These are phyloP conservation scores for Sisymbrium altissimum DNA, from an alignment of 345 rosid species.

Conservation along the genomic window DNA sequence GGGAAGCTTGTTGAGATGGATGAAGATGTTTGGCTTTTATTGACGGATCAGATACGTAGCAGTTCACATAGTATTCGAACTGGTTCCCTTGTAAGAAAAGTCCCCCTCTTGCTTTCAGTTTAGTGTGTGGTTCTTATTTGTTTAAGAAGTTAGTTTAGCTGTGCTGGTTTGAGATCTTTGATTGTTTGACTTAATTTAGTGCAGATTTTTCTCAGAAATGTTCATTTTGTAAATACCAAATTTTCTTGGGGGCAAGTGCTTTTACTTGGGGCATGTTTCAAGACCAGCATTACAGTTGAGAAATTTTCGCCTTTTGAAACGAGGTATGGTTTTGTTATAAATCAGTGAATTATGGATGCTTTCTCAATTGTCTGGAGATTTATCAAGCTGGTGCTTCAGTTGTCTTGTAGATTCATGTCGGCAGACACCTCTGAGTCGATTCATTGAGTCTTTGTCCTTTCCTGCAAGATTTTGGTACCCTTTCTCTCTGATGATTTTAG, in stretches of 20 bases:
- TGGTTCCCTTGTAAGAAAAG: conserved; percentile 75
- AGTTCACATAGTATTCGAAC: conserved; percentile 66
- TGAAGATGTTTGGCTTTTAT: conserved; percentile 76
- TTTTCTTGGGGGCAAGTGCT: conserved; percentile 63
- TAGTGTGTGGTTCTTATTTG: not conserved
- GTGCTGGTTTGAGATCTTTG: conserved; percentile 20
- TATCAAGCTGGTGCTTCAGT: conserved; percentile 45
- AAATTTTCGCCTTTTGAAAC: conserved; percentile 76
- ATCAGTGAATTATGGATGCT: not conserved
- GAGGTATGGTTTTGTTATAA: conserved; percentile 44
- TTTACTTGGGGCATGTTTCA: conserved; percentile 78
- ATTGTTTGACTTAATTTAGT: conserved; percentile 15
- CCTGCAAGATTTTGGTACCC: conserved; percentile 78
- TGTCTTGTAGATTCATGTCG: conserved; percentile 45
- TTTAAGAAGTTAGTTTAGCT: conserved; percentile 11
- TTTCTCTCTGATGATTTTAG: conserved; percentile 8
- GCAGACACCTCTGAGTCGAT: conserved; percentile 54
- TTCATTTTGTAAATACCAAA: conserved; percentile 71
- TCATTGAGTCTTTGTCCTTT: conserved; percentile 61
- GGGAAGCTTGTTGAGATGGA: conserved; percentile 87
- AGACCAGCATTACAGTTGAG: conserved; percentile 61
- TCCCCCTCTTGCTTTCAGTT: conserved; percentile 4
- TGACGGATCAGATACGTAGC: conserved; percentile 51
- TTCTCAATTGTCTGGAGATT: not conserved
- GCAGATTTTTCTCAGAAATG: conserved; percentile 70